Evolutionary conservation across 306 rosid genomes (phyloP).

Genomic region (Abrus precatorius): DNA sequence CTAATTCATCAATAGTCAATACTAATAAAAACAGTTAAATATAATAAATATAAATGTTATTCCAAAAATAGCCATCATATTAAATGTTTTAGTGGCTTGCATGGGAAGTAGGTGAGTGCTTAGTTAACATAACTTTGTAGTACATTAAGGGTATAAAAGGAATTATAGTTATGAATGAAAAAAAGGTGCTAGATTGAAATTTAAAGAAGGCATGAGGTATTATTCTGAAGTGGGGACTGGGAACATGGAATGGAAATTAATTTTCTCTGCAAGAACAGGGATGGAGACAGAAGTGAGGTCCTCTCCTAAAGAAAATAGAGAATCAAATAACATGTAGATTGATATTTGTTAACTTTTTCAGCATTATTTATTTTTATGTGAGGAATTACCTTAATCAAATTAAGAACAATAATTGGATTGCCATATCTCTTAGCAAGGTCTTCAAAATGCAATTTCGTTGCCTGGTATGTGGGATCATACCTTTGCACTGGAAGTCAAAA

Average conservation of each 20-base stretch:
- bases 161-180: not conserved
- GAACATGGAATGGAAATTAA: slow-evolving; percentile 1
- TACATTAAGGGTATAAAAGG: too few relatives aligned
- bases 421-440: slow-evolving; percentile 93
- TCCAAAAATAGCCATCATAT: too few relatives aligned
- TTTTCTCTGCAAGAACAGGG: not conserved
- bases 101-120: too few relatives aligned
- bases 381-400: slow-evolving; percentile 82
- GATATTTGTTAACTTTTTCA: slow-evolving; percentile 24
- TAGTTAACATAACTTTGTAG: too few relatives aligned
- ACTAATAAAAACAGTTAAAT: too few relatives aligned
- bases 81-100: too few relatives aligned
- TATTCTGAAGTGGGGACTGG: slow-evolving; percentile 26
- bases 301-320: slow-evolving; percentile 25
- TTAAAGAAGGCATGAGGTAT: slow-evolving; percentile 3
- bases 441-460: slow-evolving; percentile 92
- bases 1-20: too few relatives aligned
- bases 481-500: slow-evolving; percentile 83
- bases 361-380: slow-evolving; percentile 14
- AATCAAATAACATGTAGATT: slow-evolving; percentile 6
- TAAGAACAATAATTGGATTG: slow-evolving; percentile 89
- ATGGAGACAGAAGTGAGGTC: not conserved
- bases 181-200: slow-evolving; percentile 1
- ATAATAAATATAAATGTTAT: too few relatives aligned
- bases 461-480: slow-evolving; percentile 93